Percentiles rank a stretch among this genome's conserved stretches.
Conservation (phyloP, 1,284 basidiomycete species). For the Leccinum subfulvum region DNA sequence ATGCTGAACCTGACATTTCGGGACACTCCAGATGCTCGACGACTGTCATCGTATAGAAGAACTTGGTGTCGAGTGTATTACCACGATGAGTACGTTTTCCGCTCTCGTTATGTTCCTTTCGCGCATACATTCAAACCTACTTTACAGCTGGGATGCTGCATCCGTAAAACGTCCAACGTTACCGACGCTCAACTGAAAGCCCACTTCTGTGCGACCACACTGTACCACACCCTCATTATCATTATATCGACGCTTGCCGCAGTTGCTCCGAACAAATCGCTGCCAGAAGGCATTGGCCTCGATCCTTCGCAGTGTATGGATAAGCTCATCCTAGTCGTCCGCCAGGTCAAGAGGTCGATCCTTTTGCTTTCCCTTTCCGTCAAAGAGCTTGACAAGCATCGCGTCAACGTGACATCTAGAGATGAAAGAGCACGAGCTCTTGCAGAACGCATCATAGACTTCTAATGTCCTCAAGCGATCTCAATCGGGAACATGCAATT, state of each 20-base stretch:
- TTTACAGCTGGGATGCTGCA: constrained; percentile 61
- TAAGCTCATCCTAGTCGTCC: constrained; percentile 10
- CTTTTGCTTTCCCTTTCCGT: constrained; percentile 8
- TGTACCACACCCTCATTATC: constrained; percentile 59
- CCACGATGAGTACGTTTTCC: constrained; percentile 76
- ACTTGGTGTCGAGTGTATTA: constrained; percentile 88
- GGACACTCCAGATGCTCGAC: constrained; percentile 70
- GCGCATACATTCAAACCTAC: constrained; percentile 3
- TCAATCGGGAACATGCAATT: no score
- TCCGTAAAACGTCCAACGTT: constrained; percentile 65
- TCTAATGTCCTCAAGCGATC: no score
- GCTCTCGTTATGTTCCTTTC: constrained; percentile 1
- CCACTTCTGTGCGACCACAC: constrained; percentile 65
- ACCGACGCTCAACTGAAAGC: constrained; percentile 70
- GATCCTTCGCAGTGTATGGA: constrained; percentile 51
- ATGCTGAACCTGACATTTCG: constrained; percentile 30
- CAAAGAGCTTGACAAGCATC: no score
- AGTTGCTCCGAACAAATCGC: constrained; percentile 31
- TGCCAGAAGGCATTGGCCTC: constrained; percentile 49
- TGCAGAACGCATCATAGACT: no score
- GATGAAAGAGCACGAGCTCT: no score
- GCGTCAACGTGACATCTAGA: no score
- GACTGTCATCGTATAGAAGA: constrained; percentile 64
- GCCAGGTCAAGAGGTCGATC: constrained; percentile 23
- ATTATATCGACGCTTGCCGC: constrained; percentile 39